Base-by-base conservation (phyloP, 2,329 filamentous ascomycete genomes). In the Aspergillus pseudoviridinutans region DNA sequence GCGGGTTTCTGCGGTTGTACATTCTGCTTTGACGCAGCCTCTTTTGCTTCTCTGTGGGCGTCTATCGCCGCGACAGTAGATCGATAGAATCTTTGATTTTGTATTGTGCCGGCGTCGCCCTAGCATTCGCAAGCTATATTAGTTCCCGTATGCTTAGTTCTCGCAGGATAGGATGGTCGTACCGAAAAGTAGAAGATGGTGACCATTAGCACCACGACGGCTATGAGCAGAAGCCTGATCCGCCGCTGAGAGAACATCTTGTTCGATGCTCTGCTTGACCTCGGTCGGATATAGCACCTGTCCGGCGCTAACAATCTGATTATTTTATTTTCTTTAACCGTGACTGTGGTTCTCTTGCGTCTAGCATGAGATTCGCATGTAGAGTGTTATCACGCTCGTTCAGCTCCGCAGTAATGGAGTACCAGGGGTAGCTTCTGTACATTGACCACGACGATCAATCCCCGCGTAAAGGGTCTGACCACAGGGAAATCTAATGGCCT, bases 151-250 rank as follows among this genome's bases (percentile, higher is more conserved):
- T 20, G n/a, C 9, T 14, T 38, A 42, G 12, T n/a, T 12, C n/a
- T 25, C 24, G 22, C 20, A 47, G 14, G 28, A 27, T 28, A n/a
- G 44, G 28, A 28, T 44, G 44, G 41, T 58, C 80, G 79, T 71
- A 88, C 84, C 57, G 87, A 88, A 71, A 91, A 87, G 78, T 93
- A 91, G 64, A 95, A 79, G 55, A 88, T 77, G 49, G 87, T 80
- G 64, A 93, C 76, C 58, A 93, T 75, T 58, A 84, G 79, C 63
- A 86, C 79, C 64, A 92, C 65, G 56, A 87, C 79, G 56, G 87
- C 79, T 67, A 92, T 78, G 62, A 84, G 78, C 56, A 91, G 77
- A 65, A 88, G 78, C 69, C 87, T 87, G 66, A 91, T 70, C 66
- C 90, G 87, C 63, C 91, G 86, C 66, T 83, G 80, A 22, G 88